These are phyloP conservation scores for Lachnellula hyalina DNA, from an alignment of 2,329 filamentous ascomycete species.

Conservation along the genomic window DNA sequence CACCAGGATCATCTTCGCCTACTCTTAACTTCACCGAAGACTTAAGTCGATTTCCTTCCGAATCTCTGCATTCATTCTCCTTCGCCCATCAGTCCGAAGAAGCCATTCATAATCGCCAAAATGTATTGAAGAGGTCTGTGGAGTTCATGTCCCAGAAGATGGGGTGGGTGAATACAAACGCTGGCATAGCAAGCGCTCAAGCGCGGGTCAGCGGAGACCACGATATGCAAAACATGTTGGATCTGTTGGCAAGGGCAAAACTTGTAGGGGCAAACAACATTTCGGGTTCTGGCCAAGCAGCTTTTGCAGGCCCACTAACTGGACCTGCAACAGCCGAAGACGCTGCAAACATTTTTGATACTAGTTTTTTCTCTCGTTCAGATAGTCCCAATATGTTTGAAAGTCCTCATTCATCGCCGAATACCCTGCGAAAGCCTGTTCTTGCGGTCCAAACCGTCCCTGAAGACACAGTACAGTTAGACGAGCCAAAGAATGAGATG, in stretches of 20 bases:
- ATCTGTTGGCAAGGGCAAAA: slow-evolving; percentile 76
- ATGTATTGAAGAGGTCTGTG: slow-evolving; percentile 85
- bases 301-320: slow-evolving; percentile 62
- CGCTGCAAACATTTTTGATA: slow-evolving; percentile 77
- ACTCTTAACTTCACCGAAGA: slow-evolving; percentile 74
- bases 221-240: slow-evolving; percentile 86
- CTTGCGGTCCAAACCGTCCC: slow-evolving; percentile 4
- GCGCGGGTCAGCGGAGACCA: slow-evolving; percentile 76
- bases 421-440: slow-evolving; percentile 14
- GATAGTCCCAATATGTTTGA: slow-evolving; percentile 44
- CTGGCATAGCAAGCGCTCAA: slow-evolving; percentile 76
- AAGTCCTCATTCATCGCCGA: slow-evolving; percentile 23
- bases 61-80: slow-evolving; percentile 96
- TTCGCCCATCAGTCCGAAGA: slow-evolving; percentile 96
- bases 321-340: slow-evolving; percentile 69
- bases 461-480: slow-evolving; percentile 14
- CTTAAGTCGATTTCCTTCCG: slow-evolving; percentile 84
- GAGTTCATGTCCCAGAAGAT: slow-evolving; percentile 90
- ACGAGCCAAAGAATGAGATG: slow-evolving; percentile 17
- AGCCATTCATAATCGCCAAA: slow-evolving; percentile 83
- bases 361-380: slow-evolving; percentile 60
- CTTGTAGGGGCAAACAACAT: slow-evolving; percentile 65
- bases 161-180: slow-evolving; percentile 67
- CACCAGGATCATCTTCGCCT: slow-evolving; percentile 63
- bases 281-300: slow-evolving; percentile 41